phyloP scores from a whole-genome alignment of 1,284 basidiomycete genomes.

The Puccinia triticina region DNA sequence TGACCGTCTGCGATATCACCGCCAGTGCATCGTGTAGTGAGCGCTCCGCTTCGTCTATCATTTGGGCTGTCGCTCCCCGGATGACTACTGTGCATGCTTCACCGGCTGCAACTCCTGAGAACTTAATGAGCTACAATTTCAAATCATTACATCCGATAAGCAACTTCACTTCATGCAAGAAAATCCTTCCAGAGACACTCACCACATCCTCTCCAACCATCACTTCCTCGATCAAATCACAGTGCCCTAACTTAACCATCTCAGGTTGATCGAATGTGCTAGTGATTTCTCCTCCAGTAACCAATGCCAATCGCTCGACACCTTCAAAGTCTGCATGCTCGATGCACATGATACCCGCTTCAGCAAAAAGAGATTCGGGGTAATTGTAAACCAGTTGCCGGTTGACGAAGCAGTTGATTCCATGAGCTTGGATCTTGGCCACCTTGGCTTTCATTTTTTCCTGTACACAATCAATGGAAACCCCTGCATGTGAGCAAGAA shows the following conservation, averaged over 20 bases:
- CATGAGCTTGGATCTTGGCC: constrained; percentile 87
- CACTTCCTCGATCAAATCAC: constrained; percentile 95
- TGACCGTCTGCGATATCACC: constrained; percentile 95
- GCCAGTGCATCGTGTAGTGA: constrained; percentile 97
- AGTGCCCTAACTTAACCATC: constrained; percentile 87
- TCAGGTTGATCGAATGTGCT: constrained; percentile 94
- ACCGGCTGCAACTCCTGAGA: constrained; percentile 96
- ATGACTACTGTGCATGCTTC: constrained; percentile 99
- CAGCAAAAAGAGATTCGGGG: constrained; percentile 89
- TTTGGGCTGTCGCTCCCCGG: constrained; percentile 93
- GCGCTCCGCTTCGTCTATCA: constrained; percentile 98
- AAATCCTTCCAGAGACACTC: constrained; percentile 53
- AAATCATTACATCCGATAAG: not conserved
- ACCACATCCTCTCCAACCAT: constrained; percentile 99
- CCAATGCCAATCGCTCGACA: constrained; percentile 90
- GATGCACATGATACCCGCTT: constrained; percentile 92
- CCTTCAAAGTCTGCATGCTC: constrained; percentile 99
- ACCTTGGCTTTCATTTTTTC: constrained; percentile 99
- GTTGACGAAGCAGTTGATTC: constrained; percentile 98
- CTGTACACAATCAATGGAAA: constrained; percentile 61
- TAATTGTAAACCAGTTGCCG: constrained; percentile 99
- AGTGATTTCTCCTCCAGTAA: constrained; percentile 97
- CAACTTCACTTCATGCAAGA: not conserved
- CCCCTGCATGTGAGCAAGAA: not conserved
- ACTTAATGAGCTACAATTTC: constrained; percentile 82